Base-by-base conservation (phyloP, 768 basidiomycete species). In the Boletus speciosus region DNA sequence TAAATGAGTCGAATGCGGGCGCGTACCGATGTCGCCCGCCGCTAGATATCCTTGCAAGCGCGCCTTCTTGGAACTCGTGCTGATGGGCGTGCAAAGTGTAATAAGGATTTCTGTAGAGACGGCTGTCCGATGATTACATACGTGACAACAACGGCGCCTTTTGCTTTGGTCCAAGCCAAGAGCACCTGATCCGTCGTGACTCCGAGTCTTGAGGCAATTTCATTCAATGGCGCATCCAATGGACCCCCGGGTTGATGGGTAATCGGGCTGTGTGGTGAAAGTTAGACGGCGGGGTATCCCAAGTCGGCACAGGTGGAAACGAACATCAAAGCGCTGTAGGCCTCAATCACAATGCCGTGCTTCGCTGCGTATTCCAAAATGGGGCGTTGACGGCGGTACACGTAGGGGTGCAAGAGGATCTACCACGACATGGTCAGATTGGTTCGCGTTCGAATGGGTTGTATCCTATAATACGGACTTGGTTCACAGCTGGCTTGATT, bases 321-420 rank as follows among this genome's bases (percentile, higher is more conserved):
- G 25, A 52, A 86, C 85, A 75, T 79, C 40, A 93, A 74, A 19
- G 80, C 70, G 51, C 85, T 83, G 71, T 91, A 91, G 1, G 83
- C 88, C 66, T 90, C 89, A 40, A 82, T 81, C 23, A 82, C 76
- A 47, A 92, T 87, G 15, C 76, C 77, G 51, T 90, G 73, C 58
- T 75, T 67, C 15, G 75, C 72, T 41, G 80, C 78, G 61, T 75
- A 89, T 35, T 81, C 81, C 27, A 91, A 70, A 31, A 85, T 72
- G 0, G 81, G 76, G 2, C 73, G 75, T 59, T 84, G 82, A 27
- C 73, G 60, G 4, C 71, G 68, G 60, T 80, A 80, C 38, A 87
- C 82, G 67, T 91, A 91, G 2, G 88, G 88, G 60, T 90, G 85
- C 11, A 90, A 70, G 14, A 74, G 71, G 57, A 89, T 88, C 85